These are phyloP conservation scores for Talaromyces stipitatus DNA, from an alignment of 495 filamentous ascomycete species.

Conservation along the genomic window DNA sequence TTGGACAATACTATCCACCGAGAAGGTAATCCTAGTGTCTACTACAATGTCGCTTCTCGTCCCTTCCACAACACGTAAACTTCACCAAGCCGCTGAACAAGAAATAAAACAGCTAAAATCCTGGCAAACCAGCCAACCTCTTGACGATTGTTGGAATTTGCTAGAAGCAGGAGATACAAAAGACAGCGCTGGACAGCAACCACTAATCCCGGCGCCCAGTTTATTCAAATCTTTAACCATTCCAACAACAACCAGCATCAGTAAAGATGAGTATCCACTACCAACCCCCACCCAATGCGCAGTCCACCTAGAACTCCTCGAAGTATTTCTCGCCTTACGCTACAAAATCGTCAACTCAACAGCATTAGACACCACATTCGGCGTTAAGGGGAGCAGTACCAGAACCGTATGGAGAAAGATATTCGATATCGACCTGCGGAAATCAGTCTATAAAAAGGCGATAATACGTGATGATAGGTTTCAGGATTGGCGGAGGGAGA, in stretches of 20 bases:
- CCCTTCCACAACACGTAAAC: background rate
- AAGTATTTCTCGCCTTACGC: constrained; percentile 19
- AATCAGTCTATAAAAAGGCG: background rate
- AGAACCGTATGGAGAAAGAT: background rate
- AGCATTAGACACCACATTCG: constrained; percentile 8
- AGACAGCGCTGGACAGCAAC: background rate
- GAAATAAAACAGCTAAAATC: background rate
- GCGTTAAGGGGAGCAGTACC: background rate
- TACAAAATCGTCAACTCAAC: constrained; percentile 7
- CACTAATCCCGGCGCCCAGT: background rate
- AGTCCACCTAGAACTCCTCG: constrained; percentile 27
- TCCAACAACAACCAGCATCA: background rate
- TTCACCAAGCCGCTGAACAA: background rate
- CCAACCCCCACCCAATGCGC: constrained; percentile 16
- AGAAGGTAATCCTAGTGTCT: too few species aligned
- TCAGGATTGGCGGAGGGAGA: constrained; percentile 4
- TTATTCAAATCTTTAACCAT: background rate
- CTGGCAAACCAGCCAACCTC: background rate
- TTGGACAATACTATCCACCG: too few species aligned
- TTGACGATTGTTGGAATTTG: background rate
- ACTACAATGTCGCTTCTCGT: background rate
- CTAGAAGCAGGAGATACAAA: background rate
- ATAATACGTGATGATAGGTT: constrained; percentile 10
- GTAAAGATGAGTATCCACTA: too few species aligned
- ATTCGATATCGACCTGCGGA: background rate